Base-by-base conservation (phyloP, 257 asterid species). In the Leonotis leonurus region DNA sequence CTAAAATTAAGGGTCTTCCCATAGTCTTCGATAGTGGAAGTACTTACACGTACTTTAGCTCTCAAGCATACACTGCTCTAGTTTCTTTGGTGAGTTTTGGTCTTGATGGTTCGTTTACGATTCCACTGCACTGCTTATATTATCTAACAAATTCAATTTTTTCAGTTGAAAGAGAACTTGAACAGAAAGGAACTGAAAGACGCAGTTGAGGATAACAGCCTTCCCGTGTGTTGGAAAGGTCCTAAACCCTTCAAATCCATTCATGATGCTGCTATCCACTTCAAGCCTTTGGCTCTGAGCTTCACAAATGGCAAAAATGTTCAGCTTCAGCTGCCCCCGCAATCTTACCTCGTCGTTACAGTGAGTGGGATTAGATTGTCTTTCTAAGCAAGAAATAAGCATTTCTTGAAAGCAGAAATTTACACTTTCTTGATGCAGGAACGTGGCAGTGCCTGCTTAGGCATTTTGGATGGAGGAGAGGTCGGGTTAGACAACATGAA, bases 211-310 rank as follows among this genome's bases (percentile, higher is more conserved):
- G 98, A 91, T 29, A 71, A 73, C 64, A 81, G 72, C 78, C 95
- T 91, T 18, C 94, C 95, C 1, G 33, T 91, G 8, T 91, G 98
- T 68, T 91, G 98, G 98, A 91, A 84, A 84, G 83, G 80, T 3
- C 16, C 75, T 9, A 83, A 76, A 22, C 80, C 94, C 30, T 91
- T 88, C 81, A 88, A 74, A 78, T 84, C 95, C 20, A 14, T 84
- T 11, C 53, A 43, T 3, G 96, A 81, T 45, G 87, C 69, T 20
- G 68, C 40, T 37, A 57, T 37, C 68, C 56, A 71, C 76, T 88
- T 91, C 94, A 86, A 82, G 75, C 92, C 96, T 54, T 53, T 91
- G 65, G 73, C 44, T 8, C 69, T 91, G 60, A 68, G 68, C 80
- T 91, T 91, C 65, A 79, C 70, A 14, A 69, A 73, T 46, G 54